Conservation (phyloP, 2,329 filamentous ascomycete species). For the Phaeoacremonium minimum region DNA sequence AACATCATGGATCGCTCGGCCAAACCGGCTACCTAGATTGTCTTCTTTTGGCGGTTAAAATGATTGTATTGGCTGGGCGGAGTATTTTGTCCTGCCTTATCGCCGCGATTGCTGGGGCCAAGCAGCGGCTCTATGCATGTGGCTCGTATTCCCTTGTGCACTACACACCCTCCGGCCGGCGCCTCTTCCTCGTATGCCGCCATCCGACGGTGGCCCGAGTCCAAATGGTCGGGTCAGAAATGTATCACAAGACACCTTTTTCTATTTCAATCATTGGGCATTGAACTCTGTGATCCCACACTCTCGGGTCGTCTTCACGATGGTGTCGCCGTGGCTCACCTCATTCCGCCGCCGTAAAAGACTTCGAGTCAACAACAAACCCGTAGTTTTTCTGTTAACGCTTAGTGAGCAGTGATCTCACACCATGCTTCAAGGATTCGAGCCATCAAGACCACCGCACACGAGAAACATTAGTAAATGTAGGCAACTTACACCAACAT, state of each 20-base stretch:
- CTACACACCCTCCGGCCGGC: too few species aligned
- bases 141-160: too few species aligned
- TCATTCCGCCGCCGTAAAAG: slow-evolving; percentile 7
- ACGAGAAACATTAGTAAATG: not conserved
- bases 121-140: too few species aligned
- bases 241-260: not conserved
- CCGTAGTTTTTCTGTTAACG: slow-evolving; percentile 11
- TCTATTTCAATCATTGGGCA: not conserved
- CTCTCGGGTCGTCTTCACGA: not conserved
- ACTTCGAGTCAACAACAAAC: slow-evolving; percentile 14
- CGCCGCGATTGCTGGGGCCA: too few species aligned
- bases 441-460: not conserved
- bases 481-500: slow-evolving; percentile 26
- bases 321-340: not conserved
- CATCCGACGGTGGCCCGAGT: too few species aligned
- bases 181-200: too few species aligned
- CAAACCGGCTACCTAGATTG: too few species aligned
- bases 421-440: not conserved
- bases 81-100: too few species aligned
- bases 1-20: too few species aligned
- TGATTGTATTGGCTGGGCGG: too few species aligned
- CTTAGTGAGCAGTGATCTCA: not conserved
- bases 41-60: too few species aligned
- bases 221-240: not conserved
- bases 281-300: not conserved